A percentile compares a stretch with the other conserved stretches of the same genome.
Conservation (phyloP, 164 flowering plant species). For the Aristolochia contorta region DNA sequence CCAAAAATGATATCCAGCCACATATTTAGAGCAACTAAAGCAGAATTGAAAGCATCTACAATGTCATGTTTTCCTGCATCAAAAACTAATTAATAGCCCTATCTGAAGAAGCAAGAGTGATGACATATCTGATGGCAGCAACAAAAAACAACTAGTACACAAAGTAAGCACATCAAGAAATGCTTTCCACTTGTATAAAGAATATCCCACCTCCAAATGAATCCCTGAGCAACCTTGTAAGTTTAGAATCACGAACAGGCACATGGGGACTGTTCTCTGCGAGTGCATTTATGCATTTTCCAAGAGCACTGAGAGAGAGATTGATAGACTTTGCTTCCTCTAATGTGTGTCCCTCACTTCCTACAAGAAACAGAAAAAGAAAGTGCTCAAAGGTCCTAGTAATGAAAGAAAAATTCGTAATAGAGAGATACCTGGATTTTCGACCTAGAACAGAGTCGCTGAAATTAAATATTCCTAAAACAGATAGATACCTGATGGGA, state of each 20-base stretch:
- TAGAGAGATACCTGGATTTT: no score
- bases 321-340: conserved; percentile 98
- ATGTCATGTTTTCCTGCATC: neutral
- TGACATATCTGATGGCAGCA: no score
- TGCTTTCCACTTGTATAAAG: neutral
- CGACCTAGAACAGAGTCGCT: no score
- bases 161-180: no score
- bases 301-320: conserved; percentile 90
- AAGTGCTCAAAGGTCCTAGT: neutral
- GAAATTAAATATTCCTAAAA: no score
- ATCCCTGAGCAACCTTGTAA: conserved; percentile 92
- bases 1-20: conserved; percentile 1
- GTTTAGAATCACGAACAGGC: conserved; percentile 95
- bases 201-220: conserved; percentile 83
- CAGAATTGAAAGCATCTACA: neutral
- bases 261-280: conserved; percentile 92
- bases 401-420: no score
- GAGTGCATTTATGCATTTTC: conserved; percentile 97
- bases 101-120: no score
- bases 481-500: no score
- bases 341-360: conserved; percentile 92
- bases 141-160: no score
- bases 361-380: conserved; percentile 23
- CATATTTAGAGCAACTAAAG: neutral
- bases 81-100: no score